Evolutionary conservation across 441 rosid genomes (phyloP).

Genomic region (Populus hybrid): DNA sequence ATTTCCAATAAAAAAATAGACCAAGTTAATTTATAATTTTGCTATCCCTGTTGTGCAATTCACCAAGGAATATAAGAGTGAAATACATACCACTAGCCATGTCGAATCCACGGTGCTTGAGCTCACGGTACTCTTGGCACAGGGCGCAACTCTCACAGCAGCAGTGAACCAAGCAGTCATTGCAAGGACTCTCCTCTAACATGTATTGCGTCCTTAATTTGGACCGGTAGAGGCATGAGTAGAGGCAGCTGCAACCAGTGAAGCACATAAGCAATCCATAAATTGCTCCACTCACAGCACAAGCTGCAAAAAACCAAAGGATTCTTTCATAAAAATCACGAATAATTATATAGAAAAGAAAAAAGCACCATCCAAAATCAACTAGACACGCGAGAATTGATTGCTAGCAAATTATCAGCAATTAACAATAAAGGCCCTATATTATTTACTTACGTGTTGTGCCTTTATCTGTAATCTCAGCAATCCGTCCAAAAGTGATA

Average conservation of each 20-base stretch:
- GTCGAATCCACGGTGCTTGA: constrained; percentile 30
- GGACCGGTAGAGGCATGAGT: constrained; percentile 26
- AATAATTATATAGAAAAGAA: background rate
- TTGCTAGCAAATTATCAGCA: background rate
- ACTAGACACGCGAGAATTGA: too few relatives aligned
- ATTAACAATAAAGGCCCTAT: background rate
- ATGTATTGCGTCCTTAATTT: constrained; percentile 23
- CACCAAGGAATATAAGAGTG: background rate
- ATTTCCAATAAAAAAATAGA: background rate
- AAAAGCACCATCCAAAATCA: background rate
- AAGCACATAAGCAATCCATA: constrained; percentile 11
- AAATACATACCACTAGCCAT: constrained; percentile 34
- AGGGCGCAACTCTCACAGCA: constrained; percentile 32
- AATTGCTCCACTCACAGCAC: constrained; percentile 23
- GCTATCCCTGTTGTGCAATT: background rate
- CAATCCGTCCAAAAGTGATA: constrained; percentile 60
- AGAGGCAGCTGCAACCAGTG: constrained; percentile 17
- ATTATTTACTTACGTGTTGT: constrained; percentile 10
- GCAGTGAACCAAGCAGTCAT: constrained; percentile 27
- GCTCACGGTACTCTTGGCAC: constrained; percentile 36
- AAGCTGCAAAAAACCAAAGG: constrained; percentile 17
- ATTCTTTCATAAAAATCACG: background rate
- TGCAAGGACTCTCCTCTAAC: constrained; percentile 24
- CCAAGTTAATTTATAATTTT: background rate
- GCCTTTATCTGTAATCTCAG: constrained; percentile 61